Evolutionary conservation across 2,329 filamentous ascomycete species (phyloP), one percentile per base, ranked within the genome.

Genomic region (Fusarium euwallaceae): DNA sequence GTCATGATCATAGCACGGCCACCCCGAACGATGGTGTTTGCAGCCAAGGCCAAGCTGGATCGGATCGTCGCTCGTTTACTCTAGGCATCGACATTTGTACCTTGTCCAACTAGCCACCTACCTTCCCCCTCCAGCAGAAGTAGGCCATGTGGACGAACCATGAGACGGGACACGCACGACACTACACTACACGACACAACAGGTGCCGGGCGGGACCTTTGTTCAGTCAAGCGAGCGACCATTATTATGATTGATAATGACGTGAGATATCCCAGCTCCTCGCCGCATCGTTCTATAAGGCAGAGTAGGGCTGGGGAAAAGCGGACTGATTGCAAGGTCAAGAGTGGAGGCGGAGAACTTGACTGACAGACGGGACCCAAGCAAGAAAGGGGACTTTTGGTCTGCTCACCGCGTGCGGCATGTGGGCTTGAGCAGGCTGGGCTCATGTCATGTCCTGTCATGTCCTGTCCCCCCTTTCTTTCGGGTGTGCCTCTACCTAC

Each of bases 261-360:
- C 58, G 66, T 61, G 61, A 63, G 60, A 66, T 61, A 75, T 63
- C 53, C 24, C 43, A 51, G 59, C 37, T 14, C 34, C 67, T 67
- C 48, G 53, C 64, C 65, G 36, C 61, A 63, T 62, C 59, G 72
- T 74, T 74, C 27, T 55, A 55, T 55, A 55, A 55, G 48, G 48
- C 48, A 55, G 27, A 55, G 72, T 75, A 74, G 69, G 72, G 72
- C 72, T 74, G 72, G 64, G 51, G 65, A 59, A 72, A 72, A 61
- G 68, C 61, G 68, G 71, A 65, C 69, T 74, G 51, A 32, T 48
- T 48, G 60, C 53, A 41, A 37, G 51, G 51, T 27, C 37, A 60
- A 72, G 63, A 61, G 72, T 61, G 72, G 69, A 72, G 69, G 69
- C 72, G 58, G 72, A 53, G 60, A 62, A 17, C 22, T 37, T 48